Conservation (phyloP, 139 green algal genomes). For the Limnomonas spitsbergensis region DNA sequence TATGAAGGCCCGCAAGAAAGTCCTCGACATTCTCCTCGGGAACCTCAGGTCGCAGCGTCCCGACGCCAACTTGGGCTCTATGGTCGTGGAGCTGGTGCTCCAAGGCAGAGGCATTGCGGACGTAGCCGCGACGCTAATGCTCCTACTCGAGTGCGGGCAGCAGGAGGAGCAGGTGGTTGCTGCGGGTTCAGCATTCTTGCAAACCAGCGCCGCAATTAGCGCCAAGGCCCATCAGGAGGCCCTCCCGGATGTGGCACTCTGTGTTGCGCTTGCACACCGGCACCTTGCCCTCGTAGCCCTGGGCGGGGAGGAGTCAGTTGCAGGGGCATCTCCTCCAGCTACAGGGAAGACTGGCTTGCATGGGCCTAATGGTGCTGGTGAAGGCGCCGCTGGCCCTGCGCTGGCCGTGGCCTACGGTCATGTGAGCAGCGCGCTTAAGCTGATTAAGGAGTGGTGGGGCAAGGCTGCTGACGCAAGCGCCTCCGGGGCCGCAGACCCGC, state of each 20-base stretch:
- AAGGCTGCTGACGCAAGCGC: no score
- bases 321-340: background rate
- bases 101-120: background rate
- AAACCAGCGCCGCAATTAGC: background rate
- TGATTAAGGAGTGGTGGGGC: no score
- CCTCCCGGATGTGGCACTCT: background rate
- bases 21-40: background rate
- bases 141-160: background rate
- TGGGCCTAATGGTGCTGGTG: background rate
- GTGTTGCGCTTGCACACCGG: background rate
- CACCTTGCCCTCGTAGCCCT: background rate
- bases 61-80: background rate
- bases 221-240: background rate
- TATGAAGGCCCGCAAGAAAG: background rate
- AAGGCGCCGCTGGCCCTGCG: background rate
- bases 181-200: background rate
- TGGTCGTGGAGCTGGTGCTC: conserved; percentile 1
- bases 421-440: no score
- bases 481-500: no score
- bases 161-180: background rate
- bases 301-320: background rate
- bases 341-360: background rate
- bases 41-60: background rate
- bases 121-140: background rate
- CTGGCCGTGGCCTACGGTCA: background rate